Evolutionary conservation across 2,329 filamentous ascomycete species (phyloP), one percentile per base, ranked within the genome.

Genomic region (Ophiosphaerella herpotricha): DNA sequence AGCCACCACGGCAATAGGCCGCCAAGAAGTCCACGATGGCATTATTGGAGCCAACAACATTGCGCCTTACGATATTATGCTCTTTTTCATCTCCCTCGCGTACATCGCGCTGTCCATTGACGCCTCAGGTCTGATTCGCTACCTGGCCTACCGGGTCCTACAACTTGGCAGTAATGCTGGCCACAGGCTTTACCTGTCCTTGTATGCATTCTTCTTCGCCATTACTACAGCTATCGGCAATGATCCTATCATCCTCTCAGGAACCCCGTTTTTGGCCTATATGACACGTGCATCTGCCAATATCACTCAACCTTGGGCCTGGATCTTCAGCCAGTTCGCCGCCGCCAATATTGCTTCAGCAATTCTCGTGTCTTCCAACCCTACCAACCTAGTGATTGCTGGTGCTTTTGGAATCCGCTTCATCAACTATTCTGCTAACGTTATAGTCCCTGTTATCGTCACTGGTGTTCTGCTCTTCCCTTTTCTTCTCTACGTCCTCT

Each of bases 61-160:
- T 58, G 77, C 78, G 2, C 87, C 87, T 0, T 80, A 88, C 57
- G 86, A 90, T 52, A 89, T 90, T 53, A 89, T 90, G 85, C 74
- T 79, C n/a, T 90, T 90, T 73, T 90, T 91, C 73, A 76, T 90
- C 38, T 88, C 86, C 0, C 68, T 89, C 37, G 87, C 88, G 2
- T 91, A 90, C 61, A 89, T 90, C 51, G 87, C 88, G 39, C 89
- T 91, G 38, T 90, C 87, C 0, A 88, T 90, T 51, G 88, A 90
- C 56, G 87, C 88, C 2, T 90, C 87, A 0, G 88, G 88, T 4
- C 76, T 90, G 13, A 89, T 90, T 61, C 76, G 87, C 46, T 90
- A 79, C 55, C 67, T 90, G 18, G 87, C 88, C 0, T 89, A 88
- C 75, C 87, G 83, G 52, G 87, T 90, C 0, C 75, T 90, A 2